Percentiles rank a stretch among this genome's conserved stretches.
These are phyloP conservation scores for Apiotrichum mycotoxinovorans DNA, from an alignment of 1,284 basidiomycete genomes.

Conservation along the genomic window DNA sequence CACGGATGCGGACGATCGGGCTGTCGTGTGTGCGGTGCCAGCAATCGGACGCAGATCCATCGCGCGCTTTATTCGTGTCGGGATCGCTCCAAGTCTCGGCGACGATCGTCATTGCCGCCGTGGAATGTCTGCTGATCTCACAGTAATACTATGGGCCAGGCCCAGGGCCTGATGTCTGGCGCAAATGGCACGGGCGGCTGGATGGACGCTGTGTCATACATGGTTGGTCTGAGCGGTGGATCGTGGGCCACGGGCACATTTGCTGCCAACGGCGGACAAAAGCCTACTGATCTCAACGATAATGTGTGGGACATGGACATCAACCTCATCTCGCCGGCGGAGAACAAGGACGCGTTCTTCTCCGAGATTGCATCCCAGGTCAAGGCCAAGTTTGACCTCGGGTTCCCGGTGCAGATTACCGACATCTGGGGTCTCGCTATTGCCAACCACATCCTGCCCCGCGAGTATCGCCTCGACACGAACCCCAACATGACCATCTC, in stretches of 20 bases:
- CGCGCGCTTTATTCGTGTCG: too few species aligned
- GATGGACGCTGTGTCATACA: slow-evolving; percentile 42
- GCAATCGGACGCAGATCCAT: too few species aligned
- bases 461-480: slow-evolving; percentile 35
- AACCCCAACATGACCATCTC: slow-evolving; percentile 47
- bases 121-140: background rate
- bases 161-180: slow-evolving; percentile 7
- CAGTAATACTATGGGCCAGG: slow-evolving; percentile 12
- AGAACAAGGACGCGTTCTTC: slow-evolving; percentile 41
- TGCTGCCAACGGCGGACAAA: slow-evolving; percentile 38
- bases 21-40: too few species aligned
- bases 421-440: slow-evolving; percentile 46
- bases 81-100: too few species aligned
- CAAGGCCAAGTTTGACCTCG: slow-evolving; percentile 34
- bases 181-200: slow-evolving; percentile 34
- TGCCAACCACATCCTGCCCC: slow-evolving; percentile 41
- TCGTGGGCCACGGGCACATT: slow-evolving; percentile 44
- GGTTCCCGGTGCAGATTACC: slow-evolving; percentile 45
- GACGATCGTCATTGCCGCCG: too few species aligned
- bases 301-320: slow-evolving; percentile 50
- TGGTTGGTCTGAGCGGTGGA: slow-evolving; percentile 45
- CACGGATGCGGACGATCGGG: too few species aligned
- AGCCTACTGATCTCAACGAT: slow-evolving; percentile 34
- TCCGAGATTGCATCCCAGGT: slow-evolving; percentile 25
- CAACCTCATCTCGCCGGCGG: slow-evolving; percentile 50